phyloP scores from a whole-genome alignment of 1,284 basidiomycete species.

The Naganishia sp. region DNA sequence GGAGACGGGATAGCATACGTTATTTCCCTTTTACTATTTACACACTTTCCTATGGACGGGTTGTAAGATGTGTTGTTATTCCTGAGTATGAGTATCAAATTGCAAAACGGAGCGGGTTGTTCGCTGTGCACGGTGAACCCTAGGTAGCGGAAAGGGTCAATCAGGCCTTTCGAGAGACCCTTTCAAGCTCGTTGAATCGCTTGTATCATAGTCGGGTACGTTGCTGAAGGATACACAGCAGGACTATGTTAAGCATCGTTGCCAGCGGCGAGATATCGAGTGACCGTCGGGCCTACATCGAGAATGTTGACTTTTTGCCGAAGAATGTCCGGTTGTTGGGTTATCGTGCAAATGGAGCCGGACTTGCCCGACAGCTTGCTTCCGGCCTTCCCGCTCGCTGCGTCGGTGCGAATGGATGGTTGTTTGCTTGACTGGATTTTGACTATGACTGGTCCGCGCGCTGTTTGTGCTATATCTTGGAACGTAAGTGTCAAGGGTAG shows the following conservation, averaged over 20 bases:
- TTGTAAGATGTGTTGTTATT: slow-evolving; percentile 30
- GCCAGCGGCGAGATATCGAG: too few relatives aligned
- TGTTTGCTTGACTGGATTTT: background rate
- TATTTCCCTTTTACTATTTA: slow-evolving; percentile 1
- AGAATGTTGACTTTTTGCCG: background rate
- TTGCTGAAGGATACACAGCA: too few relatives aligned
- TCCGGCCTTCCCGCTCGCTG: background rate
- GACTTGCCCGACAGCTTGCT: background rate
- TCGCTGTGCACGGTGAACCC: too few relatives aligned
- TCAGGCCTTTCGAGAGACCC: too few relatives aligned
- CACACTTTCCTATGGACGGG: slow-evolving; percentile 27
- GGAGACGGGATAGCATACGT: slow-evolving; percentile 16
- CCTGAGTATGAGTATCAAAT: slow-evolving; percentile 20
- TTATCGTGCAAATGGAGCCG: background rate
- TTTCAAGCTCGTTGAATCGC: too few relatives aligned
- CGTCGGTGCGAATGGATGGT: background rate
- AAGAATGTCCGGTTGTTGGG: background rate
- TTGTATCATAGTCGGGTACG: too few relatives aligned
- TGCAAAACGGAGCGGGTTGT: background rate
- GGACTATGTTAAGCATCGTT: too few relatives aligned
- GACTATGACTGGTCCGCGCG: background rate
- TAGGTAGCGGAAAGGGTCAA: too few relatives aligned
- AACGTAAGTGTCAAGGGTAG: background rate
- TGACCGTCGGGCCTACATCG: too few relatives aligned
- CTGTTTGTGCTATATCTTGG: background rate